These are phyloP conservation scores for Tilletiaria anomala DNA, from an alignment of 1,284 basidiomycete genomes.

Conservation along the genomic window DNA sequence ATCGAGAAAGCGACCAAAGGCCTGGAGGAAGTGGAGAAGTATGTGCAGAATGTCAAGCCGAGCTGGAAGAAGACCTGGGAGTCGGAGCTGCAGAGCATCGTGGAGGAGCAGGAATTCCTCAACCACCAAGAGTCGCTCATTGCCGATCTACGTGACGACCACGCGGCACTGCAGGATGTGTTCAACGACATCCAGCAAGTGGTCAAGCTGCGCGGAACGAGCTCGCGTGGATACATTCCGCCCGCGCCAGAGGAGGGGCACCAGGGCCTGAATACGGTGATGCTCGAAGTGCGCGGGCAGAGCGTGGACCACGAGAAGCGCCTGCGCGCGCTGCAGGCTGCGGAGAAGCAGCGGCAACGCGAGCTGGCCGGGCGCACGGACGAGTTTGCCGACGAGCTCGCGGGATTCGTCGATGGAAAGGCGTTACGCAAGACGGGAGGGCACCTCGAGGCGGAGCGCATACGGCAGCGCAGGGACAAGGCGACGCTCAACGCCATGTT, in stretches of 20 bases:
- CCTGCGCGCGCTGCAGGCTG: slow-evolving; percentile 32
- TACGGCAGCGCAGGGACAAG: slow-evolving; percentile 31
- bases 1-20: slow-evolving; percentile 57
- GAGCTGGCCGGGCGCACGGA: slow-evolving; percentile 21
- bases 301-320: slow-evolving; percentile 36
- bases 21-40: slow-evolving; percentile 62
- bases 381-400: slow-evolving; percentile 35
- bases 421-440: slow-evolving; percentile 35
- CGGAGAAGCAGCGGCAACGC: slow-evolving; percentile 29
- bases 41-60: slow-evolving; percentile 77
- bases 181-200: slow-evolving; percentile 38
- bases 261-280: slow-evolving; percentile 33
- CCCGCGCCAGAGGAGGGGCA: slow-evolving; percentile 35
- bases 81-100: slow-evolving; percentile 83
- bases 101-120: slow-evolving; percentile 91
- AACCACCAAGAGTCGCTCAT: slow-evolving; percentile 41
- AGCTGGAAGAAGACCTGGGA: slow-evolving; percentile 99
- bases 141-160: slow-evolving; percentile 31
- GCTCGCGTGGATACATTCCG: slow-evolving; percentile 16
- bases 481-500: slow-evolving; percentile 34
- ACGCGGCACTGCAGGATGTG: slow-evolving; percentile 28
- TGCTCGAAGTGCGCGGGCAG: slow-evolving; percentile 37
- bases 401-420: slow-evolving; percentile 35
- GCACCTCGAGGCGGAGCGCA: slow-evolving; percentile 28
- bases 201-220: slow-evolving; percentile 23